phyloP scores from a whole-genome alignment of 2,329 filamentous ascomycete species.

The Verticillium dahliae region DNA sequence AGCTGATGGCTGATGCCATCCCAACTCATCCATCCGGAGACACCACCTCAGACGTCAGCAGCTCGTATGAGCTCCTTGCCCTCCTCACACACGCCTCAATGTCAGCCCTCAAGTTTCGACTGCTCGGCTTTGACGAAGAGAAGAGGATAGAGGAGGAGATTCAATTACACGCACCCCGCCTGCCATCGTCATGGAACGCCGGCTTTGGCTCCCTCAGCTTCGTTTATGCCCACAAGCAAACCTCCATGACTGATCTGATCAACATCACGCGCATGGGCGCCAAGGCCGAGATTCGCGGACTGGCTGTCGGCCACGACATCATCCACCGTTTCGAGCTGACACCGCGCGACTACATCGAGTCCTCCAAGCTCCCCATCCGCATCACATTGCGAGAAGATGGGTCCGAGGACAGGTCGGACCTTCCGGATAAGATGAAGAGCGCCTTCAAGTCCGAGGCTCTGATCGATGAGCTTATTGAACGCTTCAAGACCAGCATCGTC shows the following conservation, averaged over 20 bases:
- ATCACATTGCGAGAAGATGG: conserved; percentile 39
- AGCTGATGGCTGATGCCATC: conserved; percentile 53
- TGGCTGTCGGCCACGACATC: conserved; percentile 74
- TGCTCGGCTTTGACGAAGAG: conserved; percentile 81
- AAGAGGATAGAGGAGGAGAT: conserved; percentile 59
- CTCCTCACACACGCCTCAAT: conserved; percentile 81
- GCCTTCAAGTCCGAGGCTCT: conserved; percentile 70
- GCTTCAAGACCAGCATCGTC: conserved; percentile 74
- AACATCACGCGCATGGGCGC: conserved; percentile 75
- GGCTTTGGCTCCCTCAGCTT: conserved; percentile 68
- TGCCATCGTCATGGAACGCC: conserved; percentile 77
- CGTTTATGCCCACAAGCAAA: conserved; percentile 80
- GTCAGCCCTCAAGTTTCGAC: conserved; percentile 69
- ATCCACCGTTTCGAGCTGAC: conserved; percentile 72
- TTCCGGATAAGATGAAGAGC: conserved; percentile 42
- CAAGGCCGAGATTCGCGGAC: conserved; percentile 76
- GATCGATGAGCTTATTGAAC: conserved; percentile 61
- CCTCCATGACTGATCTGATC: conserved; percentile 75
- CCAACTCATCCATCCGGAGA: conserved; percentile 47
- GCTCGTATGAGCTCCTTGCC: conserved; percentile 74
- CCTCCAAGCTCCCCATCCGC: conserved; percentile 47
- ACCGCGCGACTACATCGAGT: conserved; percentile 68
- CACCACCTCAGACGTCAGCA: conserved; percentile 57
- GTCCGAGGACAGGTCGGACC: conserved; percentile 41
- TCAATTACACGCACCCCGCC: conserved; percentile 49